These are phyloP conservation scores for Mortierella hygrophila DNA, from an alignment of 192 early-diverging fungal genomes.

Conservation along the genomic window DNA sequence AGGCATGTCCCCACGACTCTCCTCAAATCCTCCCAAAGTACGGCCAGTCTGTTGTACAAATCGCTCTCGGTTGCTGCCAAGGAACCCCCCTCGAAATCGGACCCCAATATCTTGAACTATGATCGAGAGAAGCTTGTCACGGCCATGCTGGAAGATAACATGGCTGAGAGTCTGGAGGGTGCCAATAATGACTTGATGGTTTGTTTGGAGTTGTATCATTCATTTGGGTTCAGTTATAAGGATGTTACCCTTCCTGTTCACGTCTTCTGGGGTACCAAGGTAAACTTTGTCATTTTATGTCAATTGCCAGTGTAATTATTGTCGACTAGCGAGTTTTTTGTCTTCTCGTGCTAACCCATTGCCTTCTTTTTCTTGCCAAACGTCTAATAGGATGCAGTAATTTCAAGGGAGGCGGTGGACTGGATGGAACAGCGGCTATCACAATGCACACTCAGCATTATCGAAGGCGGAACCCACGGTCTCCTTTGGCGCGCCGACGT, in stretches of 20 bases:
- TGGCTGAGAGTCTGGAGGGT: constrained; percentile 55
- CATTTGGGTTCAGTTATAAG: constrained; percentile 59
- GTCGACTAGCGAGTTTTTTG: background rate
- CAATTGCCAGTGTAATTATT: background rate
- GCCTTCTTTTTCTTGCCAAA: background rate
- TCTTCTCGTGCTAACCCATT: background rate
- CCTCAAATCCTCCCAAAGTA: constrained; percentile 41
- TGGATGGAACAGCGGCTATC: constrained; percentile 58
- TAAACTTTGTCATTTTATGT: constrained; percentile 1
- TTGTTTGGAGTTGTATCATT: constrained; percentile 54
- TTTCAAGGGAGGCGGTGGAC: constrained; percentile 53
- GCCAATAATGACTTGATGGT: constrained; percentile 60
- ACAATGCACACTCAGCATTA: constrained; percentile 55
- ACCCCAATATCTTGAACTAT: constrained; percentile 49
- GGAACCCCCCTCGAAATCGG: constrained; percentile 47
- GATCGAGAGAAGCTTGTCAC: constrained; percentile 55
- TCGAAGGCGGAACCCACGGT: constrained; percentile 58
- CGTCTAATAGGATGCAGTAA: constrained; percentile 41
- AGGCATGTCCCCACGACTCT: constrained; percentile 54
- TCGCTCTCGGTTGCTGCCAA: constrained; percentile 53
- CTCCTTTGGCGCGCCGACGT: constrained; percentile 58
- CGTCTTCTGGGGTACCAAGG: constrained; percentile 62
- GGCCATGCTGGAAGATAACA: constrained; percentile 58
- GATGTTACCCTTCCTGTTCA: constrained; percentile 58
- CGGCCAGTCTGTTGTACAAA: constrained; percentile 40